phyloP scores from a whole-genome alignment of 2,329 filamentous ascomycete genomes.

The Aspergillus sp. region DNA sequence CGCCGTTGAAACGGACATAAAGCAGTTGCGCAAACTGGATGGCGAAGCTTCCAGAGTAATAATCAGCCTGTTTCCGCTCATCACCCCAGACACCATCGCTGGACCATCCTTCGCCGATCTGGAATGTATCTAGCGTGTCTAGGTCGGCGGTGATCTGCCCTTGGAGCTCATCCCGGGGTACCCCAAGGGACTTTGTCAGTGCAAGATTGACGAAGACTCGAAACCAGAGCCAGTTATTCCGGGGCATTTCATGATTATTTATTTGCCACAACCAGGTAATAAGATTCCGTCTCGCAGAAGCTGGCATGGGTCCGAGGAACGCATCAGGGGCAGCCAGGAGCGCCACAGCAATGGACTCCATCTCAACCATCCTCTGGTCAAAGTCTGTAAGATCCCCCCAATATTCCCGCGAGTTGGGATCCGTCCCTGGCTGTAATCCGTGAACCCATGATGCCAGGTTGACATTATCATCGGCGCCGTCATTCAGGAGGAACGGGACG shows the following conservation, averaged over 20 bases:
- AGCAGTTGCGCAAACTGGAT: conserved; percentile 54
- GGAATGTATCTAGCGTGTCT: conserved; percentile 47
- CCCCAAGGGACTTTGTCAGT: conserved; percentile 43
- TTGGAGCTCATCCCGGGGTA: conserved; percentile 35
- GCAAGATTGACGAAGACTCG: conserved; percentile 53
- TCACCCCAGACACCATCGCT: conserved; percentile 47
- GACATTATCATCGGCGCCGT: neutral
- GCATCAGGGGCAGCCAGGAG: conserved; percentile 46
- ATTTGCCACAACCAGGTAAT: conserved; percentile 44
- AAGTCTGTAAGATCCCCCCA: conserved; percentile 50
- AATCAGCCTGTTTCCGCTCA: conserved; percentile 45
- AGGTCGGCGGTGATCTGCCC: conserved; percentile 45
- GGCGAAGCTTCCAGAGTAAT: conserved; percentile 57
- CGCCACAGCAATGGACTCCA: conserved; percentile 53
- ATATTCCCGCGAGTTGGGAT: conserved; percentile 40
- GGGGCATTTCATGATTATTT: conserved; percentile 48
- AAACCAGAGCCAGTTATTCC: conserved; percentile 56
- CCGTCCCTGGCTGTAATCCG: conserved; percentile 2
- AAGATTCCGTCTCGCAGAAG: conserved; percentile 29
- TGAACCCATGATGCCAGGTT: conserved; percentile 4
- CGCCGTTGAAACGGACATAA: conserved; percentile 45
- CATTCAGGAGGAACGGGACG: conserved; percentile 18
- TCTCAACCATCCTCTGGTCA: conserved; percentile 58
- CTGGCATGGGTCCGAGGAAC: conserved; percentile 26
- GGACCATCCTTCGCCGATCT: conserved; percentile 49